Evolutionary conservation across 2,329 filamentous ascomycete species (phyloP).

Genomic region (Calonectria pseudoreteaudii): DNA sequence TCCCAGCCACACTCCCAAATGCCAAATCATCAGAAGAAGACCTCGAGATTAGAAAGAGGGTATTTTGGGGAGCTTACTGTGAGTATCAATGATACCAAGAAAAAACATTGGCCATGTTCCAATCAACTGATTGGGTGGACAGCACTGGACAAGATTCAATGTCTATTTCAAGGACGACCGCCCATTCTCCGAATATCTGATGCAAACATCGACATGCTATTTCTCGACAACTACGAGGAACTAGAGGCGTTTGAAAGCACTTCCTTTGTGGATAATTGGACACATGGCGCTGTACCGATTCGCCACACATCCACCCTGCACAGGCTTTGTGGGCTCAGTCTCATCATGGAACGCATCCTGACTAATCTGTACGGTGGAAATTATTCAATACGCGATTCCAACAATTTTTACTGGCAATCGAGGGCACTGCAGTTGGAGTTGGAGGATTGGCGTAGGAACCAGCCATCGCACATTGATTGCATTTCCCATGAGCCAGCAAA

Average conservation of each 20-base stretch:
- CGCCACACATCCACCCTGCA: conserved; percentile 58
- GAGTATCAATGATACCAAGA: not conserved
- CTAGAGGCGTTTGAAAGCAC: conserved; percentile 60
- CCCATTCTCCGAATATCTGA: conserved; percentile 59
- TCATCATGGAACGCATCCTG: conserved; percentile 45
- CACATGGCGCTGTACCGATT: conserved; percentile 41
- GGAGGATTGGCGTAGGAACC: not conserved
- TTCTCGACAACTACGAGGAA: conserved; percentile 64
- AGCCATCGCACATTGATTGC: conserved; percentile 23
- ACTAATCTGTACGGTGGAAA: conserved; percentile 4
- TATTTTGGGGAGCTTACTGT: conserved; percentile 44
- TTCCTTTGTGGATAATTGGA: conserved; percentile 36
- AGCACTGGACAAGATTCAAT: conserved; percentile 62
- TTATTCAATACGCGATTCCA: not conserved
- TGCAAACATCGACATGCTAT: conserved; percentile 58
- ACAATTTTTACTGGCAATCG: conserved; percentile 1
- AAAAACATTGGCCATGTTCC: not conserved
- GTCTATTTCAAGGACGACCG: conserved; percentile 65
- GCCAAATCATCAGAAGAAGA: conserved; percentile 14
- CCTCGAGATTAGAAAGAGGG: conserved; percentile 34
- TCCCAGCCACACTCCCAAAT: not conserved
- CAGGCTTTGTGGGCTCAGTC: conserved; percentile 55
- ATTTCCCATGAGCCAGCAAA: conserved; percentile 38
- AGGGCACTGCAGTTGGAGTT: not conserved
- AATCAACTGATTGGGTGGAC: not conserved